Evolutionary conservation across 768 basidiomycete species (phyloP).

Genomic region (Clathrus columnatus): DNA sequence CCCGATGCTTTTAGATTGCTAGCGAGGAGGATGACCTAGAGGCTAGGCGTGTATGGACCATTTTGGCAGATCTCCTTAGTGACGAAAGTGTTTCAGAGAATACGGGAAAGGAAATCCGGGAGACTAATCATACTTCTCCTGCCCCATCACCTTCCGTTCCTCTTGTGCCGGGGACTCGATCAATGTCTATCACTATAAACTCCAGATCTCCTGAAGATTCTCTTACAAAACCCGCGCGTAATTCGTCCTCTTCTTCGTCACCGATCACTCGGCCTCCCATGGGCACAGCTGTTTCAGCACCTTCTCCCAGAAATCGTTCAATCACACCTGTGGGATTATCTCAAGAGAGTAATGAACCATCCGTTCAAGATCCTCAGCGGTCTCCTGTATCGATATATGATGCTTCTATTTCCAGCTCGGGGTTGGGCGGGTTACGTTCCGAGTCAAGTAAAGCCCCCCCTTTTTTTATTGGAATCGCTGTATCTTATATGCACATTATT

Average conservation of each 20-base stretch:
- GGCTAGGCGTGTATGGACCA: background rate
- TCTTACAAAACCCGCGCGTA: background rate
- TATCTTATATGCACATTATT: background rate
- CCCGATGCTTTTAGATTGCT: background rate
- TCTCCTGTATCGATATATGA: background rate
- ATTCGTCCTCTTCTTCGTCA: background rate
- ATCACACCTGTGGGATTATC: background rate
- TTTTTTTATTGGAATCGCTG: background rate
- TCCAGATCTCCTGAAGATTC: background rate
- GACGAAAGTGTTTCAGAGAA: background rate
- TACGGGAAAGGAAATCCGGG: background rate
- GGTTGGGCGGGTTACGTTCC: background rate
- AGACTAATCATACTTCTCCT: slow-evolving; percentile 27
- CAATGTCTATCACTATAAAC: background rate
- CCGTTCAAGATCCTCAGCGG: background rate
- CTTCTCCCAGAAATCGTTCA: background rate
- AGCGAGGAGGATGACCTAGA: background rate
- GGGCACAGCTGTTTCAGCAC: background rate
- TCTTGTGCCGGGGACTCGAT: slow-evolving; percentile 10
- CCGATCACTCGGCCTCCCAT: background rate
- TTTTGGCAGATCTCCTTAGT: background rate
- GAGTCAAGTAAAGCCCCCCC: background rate
- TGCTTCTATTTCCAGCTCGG: background rate
- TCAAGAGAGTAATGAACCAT: background rate
- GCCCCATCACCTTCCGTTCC: slow-evolving; percentile 21